Base-by-base conservation (phyloP, 1,284 basidiomycete genomes). In the Athelia sp. region DNA sequence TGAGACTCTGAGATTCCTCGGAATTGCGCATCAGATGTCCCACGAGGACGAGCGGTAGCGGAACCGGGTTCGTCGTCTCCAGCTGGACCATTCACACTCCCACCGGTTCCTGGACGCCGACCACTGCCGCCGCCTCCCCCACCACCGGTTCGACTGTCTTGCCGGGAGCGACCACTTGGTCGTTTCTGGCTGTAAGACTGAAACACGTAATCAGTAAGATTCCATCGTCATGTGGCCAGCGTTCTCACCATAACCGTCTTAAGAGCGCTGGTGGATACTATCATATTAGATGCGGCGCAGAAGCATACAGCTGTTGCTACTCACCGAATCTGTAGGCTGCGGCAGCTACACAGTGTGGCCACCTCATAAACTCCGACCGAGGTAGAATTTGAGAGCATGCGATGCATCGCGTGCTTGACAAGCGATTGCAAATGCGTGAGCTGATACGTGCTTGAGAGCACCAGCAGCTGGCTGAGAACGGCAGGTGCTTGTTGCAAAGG, bases 291-390 rank as follows among this genome's bases (percentile, higher is more conserved):
- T 46, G 43, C 22, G 47, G n/a, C n/a, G n/a, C n/a, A 42, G 50
- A 17, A 49, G 15, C 21, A 52, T 44, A 18, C 48, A 54, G 43
- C 40, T 26, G 31, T 26, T 43, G 46, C 29, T 40, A 69, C 83
- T 51, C 59, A 86, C 81, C 93, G 78, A 56, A 96, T 93, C 62
- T 96, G 91, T 48, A 98, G 71, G 59, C 87, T 89, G 56, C 90
- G 82, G 65, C 89, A 90, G 57, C 84, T 90, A 62, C 93, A 94
- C 9, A 97, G 73, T 1, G 93, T 93, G 4, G 94, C 93, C 4
- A 96, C 91, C 63, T 96, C 93, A 64, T 96, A 95, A 22, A 97
- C 87, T 36, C 89, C 90, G 9, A 95, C 89, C 13, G 90, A 90
- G 8, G 87, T 90, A 8, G 83, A 79, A 54, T 90, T 89, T 36